Percentiles rank a stretch among this genome's conserved stretches.
Conservation (phyloP, 208 protist genomes). For the Leishmania lainsoni region DNA sequence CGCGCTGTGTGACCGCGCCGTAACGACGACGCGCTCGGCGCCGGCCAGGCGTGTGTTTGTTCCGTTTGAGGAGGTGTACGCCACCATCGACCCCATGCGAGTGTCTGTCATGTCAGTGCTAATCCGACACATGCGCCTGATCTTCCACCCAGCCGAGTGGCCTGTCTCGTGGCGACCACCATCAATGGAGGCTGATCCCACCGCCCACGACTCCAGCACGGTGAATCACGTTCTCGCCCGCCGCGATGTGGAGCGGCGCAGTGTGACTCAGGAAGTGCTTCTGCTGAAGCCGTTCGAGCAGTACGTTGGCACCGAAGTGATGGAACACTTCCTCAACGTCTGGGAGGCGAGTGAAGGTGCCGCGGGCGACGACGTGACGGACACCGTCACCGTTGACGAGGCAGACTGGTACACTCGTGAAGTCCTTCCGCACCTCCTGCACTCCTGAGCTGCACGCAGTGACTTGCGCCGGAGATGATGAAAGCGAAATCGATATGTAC, state of each 20-base stretch:
- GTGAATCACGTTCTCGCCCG: constrained; percentile 45
- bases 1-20: not conserved
- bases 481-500: too few relatives aligned
- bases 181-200: not conserved
- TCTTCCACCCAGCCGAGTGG: constrained; percentile 70
- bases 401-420: constrained; percentile 42
- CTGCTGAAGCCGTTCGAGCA: constrained; percentile 65
- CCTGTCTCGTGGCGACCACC: constrained; percentile 18
- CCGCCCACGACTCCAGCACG: not conserved
- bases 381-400: constrained; percentile 13
- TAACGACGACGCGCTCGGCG: not conserved
- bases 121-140: constrained; percentile 50
- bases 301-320: constrained; percentile 48
- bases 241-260: constrained; percentile 50
- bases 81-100: constrained; percentile 64
- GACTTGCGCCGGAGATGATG: not conserved
- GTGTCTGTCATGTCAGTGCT: constrained; percentile 67
- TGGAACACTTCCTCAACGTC: constrained; percentile 44
- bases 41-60: constrained; percentile 22
- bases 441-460: constrained; percentile 9
- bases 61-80: constrained; percentile 65
- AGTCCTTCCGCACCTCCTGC: constrained; percentile 39
- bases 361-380: constrained; percentile 11
- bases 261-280: constrained; percentile 55
- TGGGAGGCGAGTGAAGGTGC: constrained; percentile 14